phyloP scores from a whole-genome alignment of 352 stramenopile species.

The Phytopythium delawarense region DNA sequence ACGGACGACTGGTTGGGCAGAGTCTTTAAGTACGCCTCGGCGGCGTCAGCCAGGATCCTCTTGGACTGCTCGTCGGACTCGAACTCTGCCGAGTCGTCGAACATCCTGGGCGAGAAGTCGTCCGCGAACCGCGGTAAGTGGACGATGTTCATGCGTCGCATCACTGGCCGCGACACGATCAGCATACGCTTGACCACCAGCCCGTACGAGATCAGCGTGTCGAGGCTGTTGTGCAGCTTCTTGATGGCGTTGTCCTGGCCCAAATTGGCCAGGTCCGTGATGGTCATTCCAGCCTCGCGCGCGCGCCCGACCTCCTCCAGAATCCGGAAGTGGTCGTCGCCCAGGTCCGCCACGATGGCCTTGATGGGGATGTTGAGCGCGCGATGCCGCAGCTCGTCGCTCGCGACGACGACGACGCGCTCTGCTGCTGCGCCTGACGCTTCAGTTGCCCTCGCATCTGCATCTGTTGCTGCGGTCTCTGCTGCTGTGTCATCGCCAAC shows the following conservation, averaged over 20 bases:
- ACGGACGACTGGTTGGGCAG: constrained; percentile 60
- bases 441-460: not conserved
- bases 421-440: constrained; percentile 3
- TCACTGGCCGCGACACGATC: constrained; percentile 54
- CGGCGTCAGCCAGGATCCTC: constrained; percentile 48
- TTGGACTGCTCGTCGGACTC: constrained; percentile 81
- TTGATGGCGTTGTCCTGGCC: constrained; percentile 48
- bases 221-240: constrained; percentile 67
- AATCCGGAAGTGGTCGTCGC: constrained; percentile 55
- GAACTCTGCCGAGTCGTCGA: constrained; percentile 65
- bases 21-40: constrained; percentile 55
- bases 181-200: constrained; percentile 82
- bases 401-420: constrained; percentile 44
- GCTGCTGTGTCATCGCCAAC: constrained; percentile 6
- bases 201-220: constrained; percentile 74
- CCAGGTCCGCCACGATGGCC: constrained; percentile 60
- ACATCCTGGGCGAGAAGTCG: constrained; percentile 61
- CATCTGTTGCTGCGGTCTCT: not conserved
- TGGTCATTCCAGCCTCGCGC: constrained; percentile 47
- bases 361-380: constrained; percentile 63
- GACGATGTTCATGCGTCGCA: constrained; percentile 76
- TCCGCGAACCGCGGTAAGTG: constrained; percentile 68
- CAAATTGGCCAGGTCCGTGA: constrained; percentile 38
- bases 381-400: constrained; percentile 56
- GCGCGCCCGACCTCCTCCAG: constrained; percentile 56